These are phyloP conservation scores for Arabidopsis lyrata DNA, from an alignment of 441 rosid genomes.

Conservation along the genomic window DNA sequence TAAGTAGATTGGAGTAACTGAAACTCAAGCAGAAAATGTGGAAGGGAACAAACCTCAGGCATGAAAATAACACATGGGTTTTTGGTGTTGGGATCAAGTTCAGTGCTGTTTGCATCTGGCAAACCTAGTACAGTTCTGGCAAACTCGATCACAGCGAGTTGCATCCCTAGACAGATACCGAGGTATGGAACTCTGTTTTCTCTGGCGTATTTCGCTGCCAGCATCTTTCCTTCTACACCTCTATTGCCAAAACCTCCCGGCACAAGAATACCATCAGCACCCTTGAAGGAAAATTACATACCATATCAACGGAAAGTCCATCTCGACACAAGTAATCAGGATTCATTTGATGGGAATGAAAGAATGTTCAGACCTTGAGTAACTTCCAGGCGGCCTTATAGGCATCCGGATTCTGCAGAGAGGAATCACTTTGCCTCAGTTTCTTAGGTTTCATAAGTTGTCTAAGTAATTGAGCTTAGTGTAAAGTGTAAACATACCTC, in stretches of 20 bases:
- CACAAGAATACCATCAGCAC: constrained; percentile 90
- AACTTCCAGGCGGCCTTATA: constrained; percentile 67
- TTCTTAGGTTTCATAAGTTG: constrained; percentile 27
- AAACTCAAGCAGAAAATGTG: constrained; percentile 10
- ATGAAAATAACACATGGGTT: constrained; percentile 89
- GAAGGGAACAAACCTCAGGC: constrained; percentile 78
- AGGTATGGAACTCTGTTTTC: constrained; percentile 88
- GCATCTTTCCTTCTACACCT: constrained; percentile 94
- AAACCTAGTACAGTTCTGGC: constrained; percentile 76
- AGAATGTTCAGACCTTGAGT: constrained; percentile 58
- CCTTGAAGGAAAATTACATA: constrained; percentile 58
- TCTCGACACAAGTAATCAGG: neutral
- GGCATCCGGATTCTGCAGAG: constrained; percentile 63
- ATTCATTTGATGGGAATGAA: neutral
- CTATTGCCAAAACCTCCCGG: constrained; percentile 99
- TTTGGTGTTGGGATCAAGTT: constrained; percentile 73
- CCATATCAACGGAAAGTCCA: constrained; percentile 14
- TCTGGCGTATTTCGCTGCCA: constrained; percentile 88
- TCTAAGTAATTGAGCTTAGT: constrained; percentile 5
- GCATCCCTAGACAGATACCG: constrained; percentile 99
- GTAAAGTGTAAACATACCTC: constrained; percentile 57
- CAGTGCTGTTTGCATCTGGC: constrained; percentile 91
- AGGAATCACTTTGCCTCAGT: constrained; percentile 36
- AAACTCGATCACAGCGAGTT: constrained; percentile 88
- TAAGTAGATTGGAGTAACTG: neutral